Percentiles rank a stretch among this genome's conserved stretches.
Evolutionary conservation across 1,284 basidiomycete species (phyloP).

Genomic region (Calocybe gambosa): DNA sequence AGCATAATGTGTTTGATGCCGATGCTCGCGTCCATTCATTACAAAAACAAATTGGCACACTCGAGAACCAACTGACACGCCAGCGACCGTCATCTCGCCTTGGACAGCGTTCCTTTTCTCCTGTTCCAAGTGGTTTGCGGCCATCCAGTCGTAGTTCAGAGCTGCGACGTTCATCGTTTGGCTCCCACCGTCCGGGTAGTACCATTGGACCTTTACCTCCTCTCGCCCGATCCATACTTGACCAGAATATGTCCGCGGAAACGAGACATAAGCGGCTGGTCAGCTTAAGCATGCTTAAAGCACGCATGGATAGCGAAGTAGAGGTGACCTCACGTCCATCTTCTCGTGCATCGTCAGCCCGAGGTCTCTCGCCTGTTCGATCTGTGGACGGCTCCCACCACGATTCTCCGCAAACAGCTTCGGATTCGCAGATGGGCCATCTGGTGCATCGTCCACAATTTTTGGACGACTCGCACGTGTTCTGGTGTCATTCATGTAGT

Average conservation of each 20-base stretch:
- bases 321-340: conserved; percentile 35
- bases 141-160: conserved; percentile 48
- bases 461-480: conserved; percentile 76
- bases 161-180: conserved; percentile 40
- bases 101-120: conserved; percentile 36
- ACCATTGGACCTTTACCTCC: conserved; percentile 27
- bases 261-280: conserved; percentile 80
- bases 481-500: conserved; percentile 77
- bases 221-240: conserved; percentile 48
- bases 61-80: conserved; percentile 59
- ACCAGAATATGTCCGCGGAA: conserved; percentile 66
- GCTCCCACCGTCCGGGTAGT: conserved; percentile 28
- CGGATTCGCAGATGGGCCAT: conserved; percentile 15
- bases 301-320: conserved; percentile 77
- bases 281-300: conserved; percentile 84
- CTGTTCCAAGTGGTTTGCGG: conserved; percentile 32
- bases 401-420: conserved; percentile 15
- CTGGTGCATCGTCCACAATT: conserved; percentile 52
- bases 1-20: conserved; percentile 67
- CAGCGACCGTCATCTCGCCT: conserved; percentile 30
- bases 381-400: conserved; percentile 16
- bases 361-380: conserved; percentile 28
- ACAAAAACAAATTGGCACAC: conserved; percentile 57
- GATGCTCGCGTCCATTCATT: conserved; percentile 63
- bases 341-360: conserved; percentile 50